Base-by-base conservation (phyloP, 441 rosid genomes). In the Flueggea neowawraea region DNA sequence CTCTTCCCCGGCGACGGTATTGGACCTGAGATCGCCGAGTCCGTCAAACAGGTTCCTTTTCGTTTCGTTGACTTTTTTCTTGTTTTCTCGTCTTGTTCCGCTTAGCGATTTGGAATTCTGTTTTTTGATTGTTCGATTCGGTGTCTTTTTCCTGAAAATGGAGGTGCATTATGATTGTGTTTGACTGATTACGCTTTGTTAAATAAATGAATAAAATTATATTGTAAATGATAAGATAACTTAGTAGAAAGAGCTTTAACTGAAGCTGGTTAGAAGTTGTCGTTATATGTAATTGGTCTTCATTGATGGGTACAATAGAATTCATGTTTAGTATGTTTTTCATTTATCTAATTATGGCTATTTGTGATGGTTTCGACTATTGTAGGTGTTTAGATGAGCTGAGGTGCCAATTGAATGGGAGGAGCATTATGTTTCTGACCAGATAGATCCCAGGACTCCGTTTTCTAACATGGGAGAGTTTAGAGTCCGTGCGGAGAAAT, bases 1-100 rank as follows among this genome's bases (percentile, higher is more conserved):
- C 94, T 95, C 67, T 95, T 95, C 67, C 96, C 97, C 44, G 98
- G 98, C 61, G 96, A 95, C 41, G 99, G 99, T 49, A 87, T 95
- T 69, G 96, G 99, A 67, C 97, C 99, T 52, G 97, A 95, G 82
- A 95, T 95, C 79, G 95, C 97, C n/a, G 88, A 85, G 55, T 86
- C 96, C 64, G 94, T 91, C 72, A 94, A 94, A 70, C 78, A 89
- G 90, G 98, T 90, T 44, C 22, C 7, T 58, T 51, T 39, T 13
- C 45, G 5, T 10, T 3, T 51, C 49, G 8, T 41, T 58, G 28
- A 9, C 53, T 64, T 33, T 4, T 49, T 0, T 22, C 28, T 22
- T 22, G 28, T 22, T 22, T 22, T 22, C 28, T 22, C 28, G 28
- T 22, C 28, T 22, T 22, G 1, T 22, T 22, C 2, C 2, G 28